Evolutionary conservation across 2,329 filamentous ascomycete species (phyloP).

Genomic region (Aspergillus hiratsukae): DNA sequence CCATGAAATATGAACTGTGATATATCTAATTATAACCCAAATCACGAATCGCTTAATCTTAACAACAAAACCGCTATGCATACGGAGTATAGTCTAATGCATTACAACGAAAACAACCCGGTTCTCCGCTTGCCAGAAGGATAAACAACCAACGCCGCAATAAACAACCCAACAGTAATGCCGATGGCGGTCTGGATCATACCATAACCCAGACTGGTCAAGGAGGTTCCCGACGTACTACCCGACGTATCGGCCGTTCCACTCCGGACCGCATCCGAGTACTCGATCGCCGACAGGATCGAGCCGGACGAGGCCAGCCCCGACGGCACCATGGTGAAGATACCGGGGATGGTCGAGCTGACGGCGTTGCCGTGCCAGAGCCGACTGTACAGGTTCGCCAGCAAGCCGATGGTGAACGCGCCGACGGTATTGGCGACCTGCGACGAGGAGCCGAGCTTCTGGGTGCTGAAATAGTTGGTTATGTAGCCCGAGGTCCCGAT

Average conservation of each 20-base stretch:
- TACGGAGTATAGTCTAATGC: background rate
- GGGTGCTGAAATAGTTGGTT: conserved; percentile 40
- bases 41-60: no score
- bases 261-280: conserved; percentile 48
- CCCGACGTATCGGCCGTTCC: conserved; percentile 6
- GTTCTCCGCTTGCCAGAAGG: conserved; percentile 42
- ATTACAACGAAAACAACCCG: conserved; percentile 30
- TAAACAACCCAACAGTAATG: conserved; percentile 44
- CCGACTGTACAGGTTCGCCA: conserved; percentile 73
- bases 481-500: conserved; percentile 67
- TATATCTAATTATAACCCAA: no score
- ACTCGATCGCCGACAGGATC: conserved; percentile 51
- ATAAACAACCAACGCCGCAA: conserved; percentile 43
- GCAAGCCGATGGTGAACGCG: conserved; percentile 68
- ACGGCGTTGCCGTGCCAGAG: conserved; percentile 70
- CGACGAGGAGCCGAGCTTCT: conserved; percentile 58
- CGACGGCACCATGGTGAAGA: conserved; percentile 64
- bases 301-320: conserved; percentile 54
- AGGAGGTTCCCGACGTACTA: conserved; percentile 12
- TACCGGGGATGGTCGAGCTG: conserved; percentile 77
- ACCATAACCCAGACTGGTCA: conserved; percentile 36
- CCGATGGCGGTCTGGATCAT: conserved; percentile 46
- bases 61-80: background rate
- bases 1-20: no score
- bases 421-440: conserved; percentile 74